A percentile compares a stretch with the other conserved stretches of the same genome.
These are phyloP conservation scores for Coprinopsis marcescibilis DNA, from an alignment of 768 basidiomycete genomes.

Conservation along the genomic window DNA sequence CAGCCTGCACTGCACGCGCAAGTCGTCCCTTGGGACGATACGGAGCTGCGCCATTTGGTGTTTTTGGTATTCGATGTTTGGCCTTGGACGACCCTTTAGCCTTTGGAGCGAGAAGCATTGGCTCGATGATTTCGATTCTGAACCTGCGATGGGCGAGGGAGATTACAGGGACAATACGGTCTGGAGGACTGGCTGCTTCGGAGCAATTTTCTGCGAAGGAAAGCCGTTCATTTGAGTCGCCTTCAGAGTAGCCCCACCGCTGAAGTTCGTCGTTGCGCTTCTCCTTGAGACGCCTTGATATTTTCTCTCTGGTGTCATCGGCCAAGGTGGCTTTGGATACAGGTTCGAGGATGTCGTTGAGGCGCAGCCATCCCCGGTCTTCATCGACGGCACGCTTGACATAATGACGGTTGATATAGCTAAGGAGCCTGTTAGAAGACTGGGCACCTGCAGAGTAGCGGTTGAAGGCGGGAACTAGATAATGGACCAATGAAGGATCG, in stretches of 20 bases:
- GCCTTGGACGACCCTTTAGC: slow-evolving; percentile 48
- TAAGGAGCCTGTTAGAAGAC: slow-evolving; percentile 66
- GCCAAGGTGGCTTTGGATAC: slow-evolving; percentile 45
- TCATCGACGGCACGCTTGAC: slow-evolving; percentile 74
- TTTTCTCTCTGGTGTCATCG: slow-evolving; percentile 54
- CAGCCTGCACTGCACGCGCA: slow-evolving; percentile 59
- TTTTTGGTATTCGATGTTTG: slow-evolving; percentile 44
- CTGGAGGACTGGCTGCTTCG: slow-evolving; percentile 64
- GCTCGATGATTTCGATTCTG: slow-evolving; percentile 67
- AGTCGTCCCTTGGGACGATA: slow-evolving; percentile 59
- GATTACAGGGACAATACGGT: slow-evolving; percentile 59
- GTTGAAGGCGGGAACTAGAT: slow-evolving; percentile 65
- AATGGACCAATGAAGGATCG: slow-evolving; percentile 60
- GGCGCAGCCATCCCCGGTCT: slow-evolving; percentile 71
- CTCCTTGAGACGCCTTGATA: slow-evolving; percentile 54
- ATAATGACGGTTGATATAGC: slow-evolving; percentile 75
- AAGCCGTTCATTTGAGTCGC: slow-evolving; percentile 40
- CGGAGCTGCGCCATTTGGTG: slow-evolving; percentile 30
- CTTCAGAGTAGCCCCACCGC: slow-evolving; percentile 64
- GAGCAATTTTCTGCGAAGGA: slow-evolving; percentile 62
- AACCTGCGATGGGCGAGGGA: slow-evolving; percentile 68
- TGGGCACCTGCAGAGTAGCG: slow-evolving; percentile 65
- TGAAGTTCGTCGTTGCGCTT: slow-evolving; percentile 55
- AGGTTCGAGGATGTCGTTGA: slow-evolving; percentile 58
- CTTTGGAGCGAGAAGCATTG: slow-evolving; percentile 63